Evolutionary conservation across 2,329 filamentous ascomycete genomes (phyloP).

Genomic region (Simplicillium sp.): DNA sequence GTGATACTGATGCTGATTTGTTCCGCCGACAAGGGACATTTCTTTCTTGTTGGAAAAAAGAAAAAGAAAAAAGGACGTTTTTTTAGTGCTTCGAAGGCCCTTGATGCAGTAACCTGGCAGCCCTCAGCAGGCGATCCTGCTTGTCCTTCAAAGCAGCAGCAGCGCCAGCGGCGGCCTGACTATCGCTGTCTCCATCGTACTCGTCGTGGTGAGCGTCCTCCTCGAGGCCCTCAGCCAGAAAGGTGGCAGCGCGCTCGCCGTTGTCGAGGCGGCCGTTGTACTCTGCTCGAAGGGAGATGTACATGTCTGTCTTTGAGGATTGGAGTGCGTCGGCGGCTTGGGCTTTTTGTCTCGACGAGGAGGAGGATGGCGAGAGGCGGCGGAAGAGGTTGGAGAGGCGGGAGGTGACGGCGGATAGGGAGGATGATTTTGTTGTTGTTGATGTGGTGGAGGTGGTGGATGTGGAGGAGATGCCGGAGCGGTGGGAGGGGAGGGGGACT

Average conservation of each 20-base stretch:
- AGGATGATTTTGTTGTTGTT: constrained; percentile 19
- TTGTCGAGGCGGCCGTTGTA: not conserved
- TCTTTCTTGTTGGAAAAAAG: too few species aligned
- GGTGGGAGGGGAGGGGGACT: constrained; percentile 15
- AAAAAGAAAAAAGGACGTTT: too few species aligned
- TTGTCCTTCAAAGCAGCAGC: constrained; percentile 21
- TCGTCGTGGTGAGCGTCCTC: constrained; percentile 14
- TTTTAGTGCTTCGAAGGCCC: constrained; percentile 1
- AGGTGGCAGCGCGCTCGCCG: constrained; percentile 7
- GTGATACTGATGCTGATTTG: too few species aligned
- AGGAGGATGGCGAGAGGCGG: constrained; percentile 7
- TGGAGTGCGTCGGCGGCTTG: constrained; percentile 5
- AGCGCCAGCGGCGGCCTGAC: constrained; percentile 8
- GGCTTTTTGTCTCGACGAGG: too few species aligned
- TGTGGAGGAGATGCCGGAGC: constrained; percentile 19
- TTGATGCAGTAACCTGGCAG: constrained; percentile 25
- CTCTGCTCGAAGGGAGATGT: constrained; percentile 8
- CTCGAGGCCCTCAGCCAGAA: constrained; percentile 12
- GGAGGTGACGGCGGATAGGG: constrained; percentile 15
- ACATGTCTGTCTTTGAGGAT: constrained; percentile 23
- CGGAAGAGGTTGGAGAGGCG: constrained; percentile 13
- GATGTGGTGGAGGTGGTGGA: constrained; percentile 20
- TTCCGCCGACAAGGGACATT: too few species aligned
- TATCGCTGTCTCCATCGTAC: constrained; percentile 14
- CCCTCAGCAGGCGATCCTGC: constrained; percentile 28